Conservation (phyloP, 2,329 filamentous ascomycete genomes). For the Leptographium wingfieldii region DNA sequence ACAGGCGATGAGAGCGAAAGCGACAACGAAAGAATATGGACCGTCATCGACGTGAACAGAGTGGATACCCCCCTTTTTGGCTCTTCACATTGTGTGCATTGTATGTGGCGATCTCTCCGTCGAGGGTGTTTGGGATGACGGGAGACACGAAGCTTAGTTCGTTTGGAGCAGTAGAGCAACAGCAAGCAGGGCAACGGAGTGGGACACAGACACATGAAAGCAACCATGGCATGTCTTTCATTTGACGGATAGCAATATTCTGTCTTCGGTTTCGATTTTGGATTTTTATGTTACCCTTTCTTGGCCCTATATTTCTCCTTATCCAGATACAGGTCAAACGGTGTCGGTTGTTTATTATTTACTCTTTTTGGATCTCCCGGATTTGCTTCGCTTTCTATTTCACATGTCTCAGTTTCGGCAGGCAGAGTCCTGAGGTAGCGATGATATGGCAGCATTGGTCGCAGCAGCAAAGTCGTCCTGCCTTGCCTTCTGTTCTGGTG, state of each 20-base stretch:
- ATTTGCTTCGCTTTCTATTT: slow-evolving; percentile 9
- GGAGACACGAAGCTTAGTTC: not conserved
- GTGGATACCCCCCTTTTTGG: slow-evolving; percentile 13
- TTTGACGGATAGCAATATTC: not conserved
- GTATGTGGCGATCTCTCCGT: not conserved
- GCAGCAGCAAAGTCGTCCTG: not conserved
- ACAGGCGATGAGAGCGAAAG: not conserved
- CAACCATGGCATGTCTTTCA: not conserved
- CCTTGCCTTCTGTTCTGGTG: not conserved
- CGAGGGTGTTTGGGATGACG: not conserved
- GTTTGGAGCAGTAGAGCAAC: not conserved
- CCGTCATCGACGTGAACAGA: slow-evolving; percentile 8
- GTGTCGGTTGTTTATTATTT: slow-evolving; percentile 12
- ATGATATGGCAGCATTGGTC: not conserved
- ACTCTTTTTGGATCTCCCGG: slow-evolving; percentile 7
- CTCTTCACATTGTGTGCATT: slow-evolving; percentile 4
- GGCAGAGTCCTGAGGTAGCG: not conserved
- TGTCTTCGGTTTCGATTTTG: not conserved
- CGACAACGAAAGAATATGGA: not conserved
- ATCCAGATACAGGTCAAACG: slow-evolving; percentile 10
- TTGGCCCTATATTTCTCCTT: slow-evolving; percentile 1
- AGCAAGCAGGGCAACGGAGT: not conserved
- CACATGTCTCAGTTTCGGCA: not conserved
- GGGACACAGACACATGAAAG: not conserved
- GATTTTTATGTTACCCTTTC: not conserved